These are phyloP conservation scores for Stromatinia cepivora DNA, from an alignment of 2,329 filamentous ascomycete species.

Conservation along the genomic window DNA sequence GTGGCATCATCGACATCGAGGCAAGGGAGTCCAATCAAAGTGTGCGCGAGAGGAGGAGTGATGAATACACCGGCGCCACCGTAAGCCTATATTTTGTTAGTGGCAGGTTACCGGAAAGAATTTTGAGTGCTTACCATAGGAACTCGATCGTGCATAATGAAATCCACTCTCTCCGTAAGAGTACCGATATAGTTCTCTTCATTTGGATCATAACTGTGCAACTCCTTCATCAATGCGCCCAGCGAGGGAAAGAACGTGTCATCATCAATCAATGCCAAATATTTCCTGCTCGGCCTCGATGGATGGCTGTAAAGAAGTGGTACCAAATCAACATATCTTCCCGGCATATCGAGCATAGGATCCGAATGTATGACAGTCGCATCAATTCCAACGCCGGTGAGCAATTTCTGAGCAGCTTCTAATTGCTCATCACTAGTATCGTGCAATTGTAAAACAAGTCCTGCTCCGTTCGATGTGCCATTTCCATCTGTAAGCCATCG, in stretches of 20 bases:
- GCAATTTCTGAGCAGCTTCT: constrained; percentile 48
- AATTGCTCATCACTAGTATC: constrained; percentile 54
- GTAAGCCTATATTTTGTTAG: constrained; percentile 34
- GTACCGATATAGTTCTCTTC: constrained; percentile 40
- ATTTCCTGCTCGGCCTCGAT: constrained; percentile 32
- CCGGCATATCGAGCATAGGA: constrained; percentile 56
- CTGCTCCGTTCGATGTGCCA: constrained; percentile 57
- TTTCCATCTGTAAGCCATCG: constrained; percentile 60
- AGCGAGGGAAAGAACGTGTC: constrained; percentile 41
- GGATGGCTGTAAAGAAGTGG: constrained; percentile 55
- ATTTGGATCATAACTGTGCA: constrained; percentile 39
- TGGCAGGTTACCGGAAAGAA: constrained; percentile 27
- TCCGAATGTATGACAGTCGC: constrained; percentile 58
- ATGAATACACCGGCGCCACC: constrained; percentile 41
- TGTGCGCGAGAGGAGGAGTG: constrained; percentile 32
- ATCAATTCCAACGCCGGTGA: constrained; percentile 53
- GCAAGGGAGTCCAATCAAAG: constrained; percentile 33
- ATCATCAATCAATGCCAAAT: constrained; percentile 40
- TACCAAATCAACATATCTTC: constrained; percentile 57
- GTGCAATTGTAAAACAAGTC: constrained; percentile 55
- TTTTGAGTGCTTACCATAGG: constrained; percentile 15
- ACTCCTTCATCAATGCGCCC: constrained; percentile 36
- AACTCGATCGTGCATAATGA: constrained; percentile 30
- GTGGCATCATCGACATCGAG: constrained; percentile 33
- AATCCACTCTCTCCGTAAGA: constrained; percentile 40